Percentiles rank a stretch among this genome's conserved stretches.
These are phyloP conservation scores for Bruguiera sexangula DNA, from an alignment of 345 rosid species.

Conservation along the genomic window DNA sequence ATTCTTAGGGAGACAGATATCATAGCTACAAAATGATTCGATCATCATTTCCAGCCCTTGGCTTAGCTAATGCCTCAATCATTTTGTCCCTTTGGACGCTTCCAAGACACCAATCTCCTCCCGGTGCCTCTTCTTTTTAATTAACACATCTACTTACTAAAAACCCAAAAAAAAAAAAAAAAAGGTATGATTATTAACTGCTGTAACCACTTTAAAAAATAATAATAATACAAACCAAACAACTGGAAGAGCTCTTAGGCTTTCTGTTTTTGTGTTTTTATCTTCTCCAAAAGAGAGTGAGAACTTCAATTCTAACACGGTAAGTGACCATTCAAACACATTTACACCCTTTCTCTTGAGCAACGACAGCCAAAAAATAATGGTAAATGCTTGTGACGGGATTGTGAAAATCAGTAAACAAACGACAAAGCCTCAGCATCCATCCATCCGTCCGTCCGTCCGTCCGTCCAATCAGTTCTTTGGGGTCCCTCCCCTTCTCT, in stretches of 20 bases:
- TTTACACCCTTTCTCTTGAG: too few relatives aligned
- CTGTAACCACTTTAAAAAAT: not conserved
- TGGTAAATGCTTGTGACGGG: not conserved
- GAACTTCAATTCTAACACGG: too few relatives aligned
- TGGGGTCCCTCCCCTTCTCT: constrained; percentile 9
- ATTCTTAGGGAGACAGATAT: not conserved
- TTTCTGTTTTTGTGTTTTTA: too few relatives aligned
- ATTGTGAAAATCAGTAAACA: not conserved
- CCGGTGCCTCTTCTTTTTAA: not conserved
- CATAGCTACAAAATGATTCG: constrained; percentile 10
- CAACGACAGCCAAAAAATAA: too few relatives aligned
- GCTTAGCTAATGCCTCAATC: constrained; percentile 1
- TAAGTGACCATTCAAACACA: too few relatives aligned
- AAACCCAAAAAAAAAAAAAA: not conserved
- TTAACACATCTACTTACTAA: not conserved
- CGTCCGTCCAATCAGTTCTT: constrained; percentile 3
- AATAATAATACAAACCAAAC: too few relatives aligned
- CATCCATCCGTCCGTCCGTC: too few relatives aligned
- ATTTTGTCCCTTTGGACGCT: constrained; percentile 4
- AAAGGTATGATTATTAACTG: not conserved
- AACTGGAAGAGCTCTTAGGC: too few relatives aligned
- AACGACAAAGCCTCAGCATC: too few relatives aligned
- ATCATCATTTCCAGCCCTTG: constrained; percentile 8
- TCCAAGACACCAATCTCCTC: not conserved
- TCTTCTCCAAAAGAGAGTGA: too few relatives aligned